Percentiles rank a stretch among this genome's conserved stretches.
Evolutionary conservation across 306 rosid genomes (phyloP).

Genomic region (Myrica gale): DNA sequence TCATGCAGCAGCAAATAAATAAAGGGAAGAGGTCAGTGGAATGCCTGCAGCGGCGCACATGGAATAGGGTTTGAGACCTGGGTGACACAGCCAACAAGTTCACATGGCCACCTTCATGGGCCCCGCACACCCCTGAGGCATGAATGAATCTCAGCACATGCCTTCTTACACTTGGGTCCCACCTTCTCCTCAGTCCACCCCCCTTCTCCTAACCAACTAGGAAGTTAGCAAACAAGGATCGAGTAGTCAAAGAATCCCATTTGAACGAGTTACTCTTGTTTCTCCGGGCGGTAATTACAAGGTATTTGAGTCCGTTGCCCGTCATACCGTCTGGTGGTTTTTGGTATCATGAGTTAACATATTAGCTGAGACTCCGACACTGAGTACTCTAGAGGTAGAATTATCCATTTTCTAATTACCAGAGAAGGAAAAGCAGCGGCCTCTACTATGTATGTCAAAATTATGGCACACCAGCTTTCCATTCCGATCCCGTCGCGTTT

Average conservation of each 20-base stretch:
- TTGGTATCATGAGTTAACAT: too few relatives aligned
- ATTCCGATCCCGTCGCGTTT: conserved; percentile 12
- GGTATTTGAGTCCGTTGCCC: too few relatives aligned
- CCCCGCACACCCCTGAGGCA: conserved; percentile 32
- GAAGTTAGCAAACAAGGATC: neutral
- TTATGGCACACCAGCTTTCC: neutral
- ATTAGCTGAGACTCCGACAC: too few relatives aligned
- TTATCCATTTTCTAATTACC: too few relatives aligned
- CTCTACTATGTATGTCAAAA: too few relatives aligned
- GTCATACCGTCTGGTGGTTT: too few relatives aligned
- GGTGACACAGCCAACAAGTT: conserved; percentile 63
- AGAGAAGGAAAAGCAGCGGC: too few relatives aligned
- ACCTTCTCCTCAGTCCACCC: conserved; percentile 10
- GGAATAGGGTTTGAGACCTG: conserved; percentile 71
- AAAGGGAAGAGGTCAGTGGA: conserved; percentile 45
- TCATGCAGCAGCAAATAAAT: neutral
- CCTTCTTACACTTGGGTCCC: conserved; percentile 48
- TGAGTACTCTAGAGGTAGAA: too few relatives aligned
- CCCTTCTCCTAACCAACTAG: conserved; percentile 8
- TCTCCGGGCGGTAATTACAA: too few relatives aligned
- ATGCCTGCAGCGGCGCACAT: conserved; percentile 86
- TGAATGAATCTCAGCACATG: conserved; percentile 63
- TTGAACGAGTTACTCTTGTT: too few relatives aligned
- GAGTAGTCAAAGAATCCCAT: neutral
- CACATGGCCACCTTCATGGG: conserved; percentile 62